Evolutionary conservation across 176 grass and related monocot genomes (phyloP).

Genomic region (Cenchrus fungigraminus): DNA sequence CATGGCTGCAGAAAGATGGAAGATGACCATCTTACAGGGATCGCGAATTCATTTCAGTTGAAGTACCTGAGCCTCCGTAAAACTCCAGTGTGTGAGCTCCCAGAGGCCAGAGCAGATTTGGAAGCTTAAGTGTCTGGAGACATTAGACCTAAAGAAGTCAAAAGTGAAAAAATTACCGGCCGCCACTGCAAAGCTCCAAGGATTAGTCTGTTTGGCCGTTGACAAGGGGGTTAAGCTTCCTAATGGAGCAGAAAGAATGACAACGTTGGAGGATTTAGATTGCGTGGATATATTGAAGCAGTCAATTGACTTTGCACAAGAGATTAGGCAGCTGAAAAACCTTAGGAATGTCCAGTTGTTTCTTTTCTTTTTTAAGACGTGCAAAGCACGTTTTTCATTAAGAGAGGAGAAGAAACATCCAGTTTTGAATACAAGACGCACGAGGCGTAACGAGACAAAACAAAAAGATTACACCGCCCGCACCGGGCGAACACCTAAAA

Average conservation of each 20-base stretch:
- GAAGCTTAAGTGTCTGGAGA: neutral
- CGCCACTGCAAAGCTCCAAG: neutral
- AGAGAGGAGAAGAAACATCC: no score
- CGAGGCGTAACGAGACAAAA: no score
- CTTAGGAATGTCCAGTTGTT: neutral
- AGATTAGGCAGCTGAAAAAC: neutral
- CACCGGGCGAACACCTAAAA: no score
- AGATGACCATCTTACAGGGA: neutral
- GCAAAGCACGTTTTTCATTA: no score
- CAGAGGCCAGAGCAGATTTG: neutral
- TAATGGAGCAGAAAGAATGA: neutral
- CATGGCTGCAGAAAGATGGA: neutral
- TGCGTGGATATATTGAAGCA: neutral
- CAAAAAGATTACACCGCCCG: no score
- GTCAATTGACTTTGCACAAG: neutral
- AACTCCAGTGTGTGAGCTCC: neutral
- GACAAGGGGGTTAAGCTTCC: neutral
- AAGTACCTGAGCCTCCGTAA: neutral
- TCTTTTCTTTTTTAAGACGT: no score
- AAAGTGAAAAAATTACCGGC: neutral
- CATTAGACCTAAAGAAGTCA: neutral
- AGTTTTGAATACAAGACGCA: no score
- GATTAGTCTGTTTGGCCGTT: neutral
- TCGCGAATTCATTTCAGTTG: neutral
- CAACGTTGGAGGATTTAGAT: neutral